phyloP scores from a whole-genome alignment of 1,284 basidiomycete species.

The Moniliella sp. region DNA sequence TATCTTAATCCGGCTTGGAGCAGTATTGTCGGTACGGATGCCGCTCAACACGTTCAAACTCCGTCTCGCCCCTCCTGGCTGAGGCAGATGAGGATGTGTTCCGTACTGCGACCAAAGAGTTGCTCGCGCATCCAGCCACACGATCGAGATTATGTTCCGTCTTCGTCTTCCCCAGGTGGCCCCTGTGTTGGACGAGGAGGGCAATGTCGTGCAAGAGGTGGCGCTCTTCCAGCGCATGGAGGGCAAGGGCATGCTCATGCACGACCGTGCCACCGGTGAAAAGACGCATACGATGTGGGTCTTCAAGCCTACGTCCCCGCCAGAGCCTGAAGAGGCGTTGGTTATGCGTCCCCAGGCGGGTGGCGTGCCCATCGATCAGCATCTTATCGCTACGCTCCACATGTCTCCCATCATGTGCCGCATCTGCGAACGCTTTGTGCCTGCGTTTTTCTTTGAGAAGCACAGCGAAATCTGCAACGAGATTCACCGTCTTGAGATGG shows the following conservation, averaged over 20 bases:
- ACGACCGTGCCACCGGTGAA: constrained; percentile 60
- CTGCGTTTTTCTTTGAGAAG: constrained; percentile 98
- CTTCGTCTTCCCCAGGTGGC: constrained; percentile 42
- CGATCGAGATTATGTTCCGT: constrained; percentile 73
- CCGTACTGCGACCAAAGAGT: constrained; percentile 59
- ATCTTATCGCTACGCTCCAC: constrained; percentile 13
- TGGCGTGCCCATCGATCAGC: constrained; percentile 6
- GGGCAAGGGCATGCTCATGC: constrained; percentile 95
- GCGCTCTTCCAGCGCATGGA: constrained; percentile 67
- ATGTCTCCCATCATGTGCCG: constrained; percentile 75
- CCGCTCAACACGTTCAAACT: constrained; percentile 54
- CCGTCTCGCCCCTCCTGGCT: constrained; percentile 64
- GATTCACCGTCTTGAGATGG: constrained; percentile 82
- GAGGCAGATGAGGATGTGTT: constrained; percentile 69
- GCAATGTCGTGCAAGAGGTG: constrained; percentile 22
- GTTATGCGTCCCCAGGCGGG: constrained; percentile 1
- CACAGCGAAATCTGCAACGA: constrained; percentile 98
- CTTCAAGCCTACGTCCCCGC: constrained; percentile 50
- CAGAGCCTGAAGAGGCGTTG: constrained; percentile 18
- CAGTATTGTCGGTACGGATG: constrained; percentile 62
- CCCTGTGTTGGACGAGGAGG: constrained; percentile 20
- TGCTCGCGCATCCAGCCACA: constrained; percentile 83
- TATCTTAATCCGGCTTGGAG: constrained; percentile 91
- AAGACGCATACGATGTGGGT: constrained; percentile 99
- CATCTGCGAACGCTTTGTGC: constrained; percentile 88